Evolutionary conservation across 2,329 filamentous ascomycete species (phyloP).

Genomic region (Microcyclospora pomicola): DNA sequence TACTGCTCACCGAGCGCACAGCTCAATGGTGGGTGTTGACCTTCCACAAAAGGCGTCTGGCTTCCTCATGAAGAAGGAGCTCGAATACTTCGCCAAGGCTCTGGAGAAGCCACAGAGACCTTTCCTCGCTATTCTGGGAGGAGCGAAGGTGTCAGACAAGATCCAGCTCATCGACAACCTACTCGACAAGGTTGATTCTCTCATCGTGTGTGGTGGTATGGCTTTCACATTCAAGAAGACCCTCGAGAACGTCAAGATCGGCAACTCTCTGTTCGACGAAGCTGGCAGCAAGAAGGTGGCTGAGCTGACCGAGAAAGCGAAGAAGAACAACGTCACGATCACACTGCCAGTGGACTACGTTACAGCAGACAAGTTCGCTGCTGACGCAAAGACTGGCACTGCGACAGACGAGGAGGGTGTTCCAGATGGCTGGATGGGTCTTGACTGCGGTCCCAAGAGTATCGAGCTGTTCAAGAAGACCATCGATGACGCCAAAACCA

Average conservation of each 20-base stretch:
- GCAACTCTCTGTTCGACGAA: constrained; percentile 84
- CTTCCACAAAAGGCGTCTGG: constrained; percentile 94
- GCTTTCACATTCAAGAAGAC: constrained; percentile 99
- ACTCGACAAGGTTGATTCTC: constrained; percentile 90
- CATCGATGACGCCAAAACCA: constrained; percentile 81
- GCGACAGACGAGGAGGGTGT: constrained; percentile 83
- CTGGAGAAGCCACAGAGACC: constrained; percentile 86
- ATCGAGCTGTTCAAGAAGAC: constrained; percentile 77
- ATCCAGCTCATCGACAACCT: constrained; percentile 99
- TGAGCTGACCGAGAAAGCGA: constrained; percentile 82
- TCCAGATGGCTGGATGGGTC: constrained; percentile 93
- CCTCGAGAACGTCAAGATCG: constrained; percentile 79
- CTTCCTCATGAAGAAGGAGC: constrained; percentile 99
- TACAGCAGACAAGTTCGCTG: constrained; percentile 87
- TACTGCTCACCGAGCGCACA: constrained; percentile 95
- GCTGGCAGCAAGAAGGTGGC: constrained; percentile 82
- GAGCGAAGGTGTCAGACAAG: constrained; percentile 98
- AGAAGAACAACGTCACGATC: constrained; percentile 90
- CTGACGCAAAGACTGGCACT: constrained; percentile 64
- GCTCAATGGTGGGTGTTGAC: constrained; percentile 95
- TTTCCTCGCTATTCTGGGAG: constrained; percentile 96
- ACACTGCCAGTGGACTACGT: constrained; percentile 91
- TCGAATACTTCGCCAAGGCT: constrained; percentile 97
- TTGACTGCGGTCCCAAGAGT: constrained; percentile 85
- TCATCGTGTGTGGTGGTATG: constrained; percentile 96